These are phyloP conservation scores for Curvularia eragrostidis DNA, from an alignment of 2,329 filamentous ascomycete species.

Conservation along the genomic window DNA sequence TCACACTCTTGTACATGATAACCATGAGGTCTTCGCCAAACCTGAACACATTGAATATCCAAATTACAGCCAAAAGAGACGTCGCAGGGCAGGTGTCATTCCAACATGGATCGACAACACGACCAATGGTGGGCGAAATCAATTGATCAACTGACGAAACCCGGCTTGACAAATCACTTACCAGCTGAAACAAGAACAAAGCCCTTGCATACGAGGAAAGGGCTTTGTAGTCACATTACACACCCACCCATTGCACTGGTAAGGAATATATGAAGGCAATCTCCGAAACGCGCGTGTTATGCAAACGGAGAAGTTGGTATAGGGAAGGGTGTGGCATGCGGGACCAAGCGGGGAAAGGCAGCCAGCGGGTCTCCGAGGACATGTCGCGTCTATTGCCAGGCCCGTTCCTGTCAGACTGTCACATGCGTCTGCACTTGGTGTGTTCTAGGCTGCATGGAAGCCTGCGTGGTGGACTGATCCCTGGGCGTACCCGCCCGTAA, in stretches of 20 bases:
- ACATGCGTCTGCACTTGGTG: neutral
- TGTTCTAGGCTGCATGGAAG: slow-evolving; percentile 7
- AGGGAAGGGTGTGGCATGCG: neutral
- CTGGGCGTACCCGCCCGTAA: neutral
- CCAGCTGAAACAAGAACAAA: neutral
- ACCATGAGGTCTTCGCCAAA: neutral
- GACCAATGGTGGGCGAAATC: neutral
- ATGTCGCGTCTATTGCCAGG: neutral
- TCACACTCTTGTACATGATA: neutral
- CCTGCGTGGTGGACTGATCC: neutral
- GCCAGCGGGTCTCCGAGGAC: neutral
- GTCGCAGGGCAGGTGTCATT: neutral
- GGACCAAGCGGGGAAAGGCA: neutral
- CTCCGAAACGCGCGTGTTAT: neutral
- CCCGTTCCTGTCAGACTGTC: neutral
- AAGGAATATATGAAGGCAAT: neutral
- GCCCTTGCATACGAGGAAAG: neutral
- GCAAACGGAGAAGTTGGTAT: neutral
- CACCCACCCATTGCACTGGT: neutral
- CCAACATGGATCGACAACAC: neutral
- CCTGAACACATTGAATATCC: neutral
- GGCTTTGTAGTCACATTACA: neutral
- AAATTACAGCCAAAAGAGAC: neutral
- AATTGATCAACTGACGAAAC: neutral
- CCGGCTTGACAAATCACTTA: neutral